phyloP scores from a whole-genome alignment of 164 flowering plant genomes.

The Buxus sempervirens region DNA sequence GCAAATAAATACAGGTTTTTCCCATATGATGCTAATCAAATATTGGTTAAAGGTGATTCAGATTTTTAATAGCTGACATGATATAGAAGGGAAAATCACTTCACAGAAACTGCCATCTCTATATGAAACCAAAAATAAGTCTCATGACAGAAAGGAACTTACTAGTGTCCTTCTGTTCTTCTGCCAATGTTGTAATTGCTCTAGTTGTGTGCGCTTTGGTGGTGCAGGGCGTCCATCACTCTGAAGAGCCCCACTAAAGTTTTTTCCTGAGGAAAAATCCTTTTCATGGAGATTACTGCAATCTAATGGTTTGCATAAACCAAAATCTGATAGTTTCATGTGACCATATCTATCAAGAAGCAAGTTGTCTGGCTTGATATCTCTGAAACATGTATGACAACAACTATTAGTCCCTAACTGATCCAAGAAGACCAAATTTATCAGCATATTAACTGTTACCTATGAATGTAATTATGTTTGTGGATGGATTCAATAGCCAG shows the following conservation, averaged over 20 bases:
- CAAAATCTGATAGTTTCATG: slow-evolving; percentile 95
- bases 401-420: slow-evolving; percentile 3
- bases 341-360: slow-evolving; percentile 89
- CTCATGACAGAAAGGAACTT: slow-evolving; percentile 12
- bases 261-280: slow-evolving; percentile 52
- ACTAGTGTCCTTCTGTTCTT: slow-evolving; percentile 90
- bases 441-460: slow-evolving; percentile 33
- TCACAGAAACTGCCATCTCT: background rate
- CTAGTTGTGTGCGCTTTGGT: slow-evolving; percentile 84
- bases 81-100: background rate
- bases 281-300: slow-evolving; percentile 81
- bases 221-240: slow-evolving; percentile 64
- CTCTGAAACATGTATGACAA: slow-evolving; percentile 44
- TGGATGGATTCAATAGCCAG: slow-evolving; percentile 95
- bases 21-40: background rate
- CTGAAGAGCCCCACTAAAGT: slow-evolving; percentile 50
- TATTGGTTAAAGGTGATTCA: background rate
- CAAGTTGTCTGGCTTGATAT: slow-evolving; percentile 96
- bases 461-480: slow-evolving; percentile 91
- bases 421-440: slow-evolving; percentile 2
- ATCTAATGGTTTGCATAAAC: slow-evolving; percentile 91
- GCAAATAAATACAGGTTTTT: background rate
- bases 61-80: background rate
- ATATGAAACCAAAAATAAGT: background rate
- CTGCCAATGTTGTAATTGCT: slow-evolving; percentile 96